phyloP scores from a whole-genome alignment of 352 stramenopile genomes.

The Pythium aquatile region DNA sequence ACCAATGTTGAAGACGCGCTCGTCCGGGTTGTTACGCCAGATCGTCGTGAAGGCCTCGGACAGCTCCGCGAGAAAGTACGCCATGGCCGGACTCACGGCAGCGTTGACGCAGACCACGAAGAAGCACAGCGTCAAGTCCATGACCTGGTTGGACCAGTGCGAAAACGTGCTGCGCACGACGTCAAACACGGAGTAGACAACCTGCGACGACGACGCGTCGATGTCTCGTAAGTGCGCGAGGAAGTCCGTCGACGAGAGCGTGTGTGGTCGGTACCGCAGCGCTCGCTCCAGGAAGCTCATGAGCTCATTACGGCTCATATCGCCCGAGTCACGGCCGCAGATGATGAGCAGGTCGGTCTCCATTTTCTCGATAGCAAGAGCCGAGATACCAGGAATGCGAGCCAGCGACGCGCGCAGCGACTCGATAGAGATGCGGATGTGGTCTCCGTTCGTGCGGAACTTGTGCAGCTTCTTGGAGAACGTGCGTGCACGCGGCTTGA shows the following conservation, averaged over 20 bases:
- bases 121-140: conserved; percentile 69
- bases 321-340: conserved; percentile 77
- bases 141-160: conserved; percentile 85
- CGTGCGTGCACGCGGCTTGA: conserved; percentile 78
- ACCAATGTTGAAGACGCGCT: conserved; percentile 57
- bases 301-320: conserved; percentile 85
- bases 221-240: conserved; percentile 82
- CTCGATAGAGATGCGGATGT: conserved; percentile 86
- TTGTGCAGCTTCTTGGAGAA: conserved; percentile 91
- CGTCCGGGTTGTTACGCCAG: conserved; percentile 26
- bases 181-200: conserved; percentile 75
- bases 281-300: conserved; percentile 86
- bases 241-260: conserved; percentile 80
- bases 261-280: conserved; percentile 72
- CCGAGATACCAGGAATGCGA: conserved; percentile 81
- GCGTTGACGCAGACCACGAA: conserved; percentile 84
- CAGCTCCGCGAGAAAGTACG: conserved; percentile 70
- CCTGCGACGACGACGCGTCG: conserved; percentile 69
- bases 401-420: conserved; percentile 74
- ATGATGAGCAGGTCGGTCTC: conserved; percentile 88
- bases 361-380: conserved; percentile 86
- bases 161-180: conserved; percentile 77
- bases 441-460: conserved; percentile 80
- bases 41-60: conserved; percentile 68
- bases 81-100: conserved; percentile 72